These are phyloP conservation scores for Hordeum vulgare DNA, from an alignment of 176 grass and related monocot species.

Conservation along the genomic window MorexV3_pseudomolecules_assembly NC_058521.1:596566504-596567003, in stretches of 20 bases:
- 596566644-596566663: constrained; percentile 62
- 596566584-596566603: constrained; percentile 76
- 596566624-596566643: constrained; percentile 26
- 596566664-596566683: constrained; percentile 66
- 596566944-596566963: not conserved
- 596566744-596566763: constrained; percentile 57
- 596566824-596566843: constrained; percentile 43
- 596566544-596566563: constrained; percentile 17
- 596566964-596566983: not conserved
- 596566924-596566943: not conserved
- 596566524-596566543: not conserved
- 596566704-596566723: constrained; percentile 82
- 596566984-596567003: not conserved
- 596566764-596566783: constrained; percentile 6
- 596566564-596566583: constrained; percentile 82
- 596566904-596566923: not conserved
- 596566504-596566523: not conserved
- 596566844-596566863: constrained; percentile 58
- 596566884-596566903: constrained; percentile 66
- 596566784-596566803: not conserved
- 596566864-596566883: constrained; percentile 82
- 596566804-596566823: constrained; percentile 8
- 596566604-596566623: constrained; percentile 54
- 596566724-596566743: constrained; percentile 85
- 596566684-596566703: constrained; percentile 77